These are phyloP conservation scores for Penicillium hesseltinei DNA, from an alignment of 2,329 filamentous ascomycete genomes.

Conservation along the genomic window DNA sequence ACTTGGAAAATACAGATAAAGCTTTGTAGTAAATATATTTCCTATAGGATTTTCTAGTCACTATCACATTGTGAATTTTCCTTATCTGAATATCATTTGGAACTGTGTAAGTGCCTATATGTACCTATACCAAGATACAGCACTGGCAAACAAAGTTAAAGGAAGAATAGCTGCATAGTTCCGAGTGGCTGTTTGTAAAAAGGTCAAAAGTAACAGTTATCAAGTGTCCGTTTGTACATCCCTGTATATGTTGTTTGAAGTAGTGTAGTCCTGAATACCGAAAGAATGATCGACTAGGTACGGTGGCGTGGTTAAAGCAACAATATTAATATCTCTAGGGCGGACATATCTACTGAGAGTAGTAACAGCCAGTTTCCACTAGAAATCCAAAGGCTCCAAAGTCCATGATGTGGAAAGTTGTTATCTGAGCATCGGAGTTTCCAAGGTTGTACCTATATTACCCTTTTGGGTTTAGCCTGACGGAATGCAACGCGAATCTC, in stretches of 20 bases:
- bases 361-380: not conserved
- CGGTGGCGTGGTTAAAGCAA: not conserved
- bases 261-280: not conserved
- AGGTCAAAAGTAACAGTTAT: not conserved
- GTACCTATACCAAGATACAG: not conserved
- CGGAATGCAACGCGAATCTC: constrained; percentile 21
- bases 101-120: not conserved
- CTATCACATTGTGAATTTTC: not conserved
- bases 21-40: not conserved
- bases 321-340: not conserved
- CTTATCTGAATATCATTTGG: not conserved
- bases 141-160: not conserved
- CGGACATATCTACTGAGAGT: not conserved
- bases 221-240: not conserved
- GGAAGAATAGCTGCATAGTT: not conserved
- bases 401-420: not conserved
- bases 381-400: not conserved
- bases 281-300: not conserved
- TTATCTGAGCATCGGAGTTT: constrained; percentile 16
- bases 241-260: not conserved
- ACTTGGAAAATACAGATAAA: not conserved
- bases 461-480: constrained; percentile 31
- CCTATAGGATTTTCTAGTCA: not conserved
- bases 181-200: not conserved
- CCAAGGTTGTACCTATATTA: constrained; percentile 30